Percentiles rank a stretch among this genome's conserved stretches.
These are phyloP conservation scores for Aspergillus sp. DNA, from an alignment of 2,329 filamentous ascomycete species.

Conservation along the genomic window DNA sequence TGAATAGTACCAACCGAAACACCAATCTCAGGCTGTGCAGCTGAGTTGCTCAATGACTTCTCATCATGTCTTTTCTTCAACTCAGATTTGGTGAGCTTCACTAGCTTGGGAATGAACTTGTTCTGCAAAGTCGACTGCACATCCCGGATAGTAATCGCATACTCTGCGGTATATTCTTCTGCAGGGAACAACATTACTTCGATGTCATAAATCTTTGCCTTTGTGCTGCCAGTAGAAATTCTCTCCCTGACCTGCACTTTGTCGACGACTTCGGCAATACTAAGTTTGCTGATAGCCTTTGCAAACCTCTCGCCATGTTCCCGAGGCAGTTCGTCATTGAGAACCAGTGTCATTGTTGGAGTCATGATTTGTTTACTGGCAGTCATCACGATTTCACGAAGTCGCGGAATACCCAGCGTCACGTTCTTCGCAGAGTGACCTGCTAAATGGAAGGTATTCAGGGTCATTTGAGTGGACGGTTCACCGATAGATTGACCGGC, in stretches of 20 bases:
- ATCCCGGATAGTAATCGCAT: constrained; percentile 76
- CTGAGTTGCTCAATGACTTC: constrained; percentile 56
- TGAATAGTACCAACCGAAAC: constrained; percentile 59
- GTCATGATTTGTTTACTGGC: constrained; percentile 87
- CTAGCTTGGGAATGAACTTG: constrained; percentile 72
- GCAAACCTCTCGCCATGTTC: constrained; percentile 76
- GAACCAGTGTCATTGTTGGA: constrained; percentile 69
- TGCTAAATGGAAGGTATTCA: constrained; percentile 99
- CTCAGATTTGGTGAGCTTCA: constrained; percentile 70
- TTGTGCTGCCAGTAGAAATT: constrained; percentile 67
- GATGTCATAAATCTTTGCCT: constrained; percentile 84
- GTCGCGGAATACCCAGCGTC: constrained; percentile 93
- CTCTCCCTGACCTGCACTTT: constrained; percentile 77
- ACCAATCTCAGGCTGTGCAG: constrained; percentile 75
- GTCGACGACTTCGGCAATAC: constrained; percentile 80
- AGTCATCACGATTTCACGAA: constrained; percentile 98
- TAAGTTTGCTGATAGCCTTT: constrained; percentile 86
- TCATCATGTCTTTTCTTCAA: constrained; percentile 73
- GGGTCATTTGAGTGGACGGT: constrained; percentile 97
- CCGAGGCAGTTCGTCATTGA: constrained; percentile 69
- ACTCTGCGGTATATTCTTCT: constrained; percentile 79
- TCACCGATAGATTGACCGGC: constrained; percentile 96
- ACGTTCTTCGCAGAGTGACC: constrained; percentile 98
- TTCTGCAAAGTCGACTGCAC: constrained; percentile 78
- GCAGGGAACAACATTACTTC: constrained; percentile 80